Conservation (phyloP, 768 basidiomycete species). For the Tephrocybe sp. region DNA sequence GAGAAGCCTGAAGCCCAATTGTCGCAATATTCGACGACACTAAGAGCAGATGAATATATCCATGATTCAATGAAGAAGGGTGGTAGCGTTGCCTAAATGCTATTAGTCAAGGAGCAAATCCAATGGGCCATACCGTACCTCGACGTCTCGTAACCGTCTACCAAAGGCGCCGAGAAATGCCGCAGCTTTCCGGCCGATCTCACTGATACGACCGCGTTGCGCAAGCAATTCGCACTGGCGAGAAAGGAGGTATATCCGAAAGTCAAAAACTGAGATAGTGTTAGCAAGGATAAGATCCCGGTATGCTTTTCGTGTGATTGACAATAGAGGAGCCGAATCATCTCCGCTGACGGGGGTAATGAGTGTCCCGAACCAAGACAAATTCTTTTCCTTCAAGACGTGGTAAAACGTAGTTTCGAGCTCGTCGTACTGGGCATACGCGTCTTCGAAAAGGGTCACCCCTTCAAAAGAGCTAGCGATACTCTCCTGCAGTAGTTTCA, state of each 20-base stretch:
- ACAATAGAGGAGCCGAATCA: constrained; percentile 81
- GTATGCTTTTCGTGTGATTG: constrained; percentile 79
- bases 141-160: constrained; percentile 67
- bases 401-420: constrained; percentile 83
- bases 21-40: constrained; percentile 79
- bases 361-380: constrained; percentile 91
- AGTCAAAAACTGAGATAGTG: constrained; percentile 91
- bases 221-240: constrained; percentile 80
- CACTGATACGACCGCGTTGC: constrained; percentile 63
- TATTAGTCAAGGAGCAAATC: constrained; percentile 1
- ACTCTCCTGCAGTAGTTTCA: constrained; percentile 68
- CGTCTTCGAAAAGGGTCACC: constrained; percentile 87
- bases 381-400: constrained; percentile 72
- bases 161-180: constrained; percentile 80
- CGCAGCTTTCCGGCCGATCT: constrained; percentile 70
- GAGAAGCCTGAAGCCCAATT: constrained; percentile 58
- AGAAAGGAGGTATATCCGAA: constrained; percentile 87
- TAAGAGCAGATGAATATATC: constrained; percentile 89
- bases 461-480: constrained; percentile 91
- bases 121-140: constrained; percentile 55
- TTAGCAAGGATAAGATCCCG: constrained; percentile 88
- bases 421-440: constrained; percentile 86
- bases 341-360: constrained; percentile 71
- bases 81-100: constrained; percentile 40
- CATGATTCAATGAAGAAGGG: constrained; percentile 87